These are phyloP conservation scores for Ciborinia camelliae DNA, from an alignment of 2,329 filamentous ascomycete species.

Conservation along the genomic window DNA sequence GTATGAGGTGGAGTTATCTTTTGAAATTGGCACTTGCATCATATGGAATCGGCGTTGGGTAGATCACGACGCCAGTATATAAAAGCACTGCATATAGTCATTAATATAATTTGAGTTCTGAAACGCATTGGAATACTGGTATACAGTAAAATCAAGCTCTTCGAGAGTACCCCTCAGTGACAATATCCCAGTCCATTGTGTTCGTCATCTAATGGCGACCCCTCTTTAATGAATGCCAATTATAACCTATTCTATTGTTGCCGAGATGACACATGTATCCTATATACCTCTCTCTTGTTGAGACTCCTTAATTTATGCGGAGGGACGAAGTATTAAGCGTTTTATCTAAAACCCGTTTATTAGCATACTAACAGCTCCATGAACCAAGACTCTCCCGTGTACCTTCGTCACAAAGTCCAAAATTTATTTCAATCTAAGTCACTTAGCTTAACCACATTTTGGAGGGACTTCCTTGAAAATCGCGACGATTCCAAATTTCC, in stretches of 20 bases:
- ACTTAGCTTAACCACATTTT: not conserved
- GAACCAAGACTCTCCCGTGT: not conserved
- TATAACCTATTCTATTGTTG: not conserved
- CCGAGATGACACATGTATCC: too few relatives aligned
- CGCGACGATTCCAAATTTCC: too few relatives aligned
- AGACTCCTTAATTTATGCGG: not conserved
- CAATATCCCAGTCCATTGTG: not conserved
- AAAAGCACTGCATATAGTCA: conserved; percentile 2
- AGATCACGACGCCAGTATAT: conserved; percentile 2
- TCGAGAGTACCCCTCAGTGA: too few relatives aligned
- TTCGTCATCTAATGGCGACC: not conserved
- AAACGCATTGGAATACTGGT: not conserved
- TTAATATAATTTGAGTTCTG: conserved; percentile 4
- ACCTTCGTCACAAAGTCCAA: not conserved
- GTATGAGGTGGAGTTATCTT: not conserved
- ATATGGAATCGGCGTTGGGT: not conserved
- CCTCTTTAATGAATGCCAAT: not conserved
- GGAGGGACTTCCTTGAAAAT: not conserved
- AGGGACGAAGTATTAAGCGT: not conserved
- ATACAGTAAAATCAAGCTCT: not conserved
- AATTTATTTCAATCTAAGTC: not conserved
- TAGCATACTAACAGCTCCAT: not conserved
- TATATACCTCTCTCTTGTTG: too few relatives aligned
- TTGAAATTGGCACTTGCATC: not conserved
- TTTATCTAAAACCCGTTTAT: not conserved